Evolutionary conservation across 1,284 basidiomycete genomes (phyloP).

Genomic region (Exsudoporus floridanus): DNA sequence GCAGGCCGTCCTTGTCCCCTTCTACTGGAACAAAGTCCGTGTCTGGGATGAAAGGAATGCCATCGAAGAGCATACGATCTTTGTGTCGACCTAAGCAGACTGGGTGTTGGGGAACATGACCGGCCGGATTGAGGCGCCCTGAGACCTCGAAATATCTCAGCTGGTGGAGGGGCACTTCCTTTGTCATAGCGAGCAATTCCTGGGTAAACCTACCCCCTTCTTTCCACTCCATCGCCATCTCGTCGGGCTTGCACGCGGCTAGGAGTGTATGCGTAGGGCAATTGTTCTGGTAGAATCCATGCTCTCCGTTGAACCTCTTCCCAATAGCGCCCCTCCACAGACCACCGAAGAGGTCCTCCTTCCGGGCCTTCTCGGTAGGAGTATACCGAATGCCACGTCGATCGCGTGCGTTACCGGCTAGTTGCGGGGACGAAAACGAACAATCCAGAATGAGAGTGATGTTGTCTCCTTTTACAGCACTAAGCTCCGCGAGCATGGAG

Average conservation of each 20-base stretch:
- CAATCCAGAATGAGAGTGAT: slow-evolving; percentile 65
- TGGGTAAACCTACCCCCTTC: slow-evolving; percentile 60
- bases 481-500: slow-evolving; percentile 56
- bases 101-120: slow-evolving; percentile 43
- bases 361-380: slow-evolving; percentile 47
- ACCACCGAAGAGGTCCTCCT: slow-evolving; percentile 51
- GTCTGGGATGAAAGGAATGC: slow-evolving; percentile 53
- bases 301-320: slow-evolving; percentile 36
- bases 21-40: slow-evolving; percentile 46
- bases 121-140: slow-evolving; percentile 40
- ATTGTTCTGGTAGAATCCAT: slow-evolving; percentile 49
- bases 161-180: slow-evolving; percentile 48
- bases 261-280: slow-evolving; percentile 51
- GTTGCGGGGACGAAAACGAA: slow-evolving; percentile 52
- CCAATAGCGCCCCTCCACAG: slow-evolving; percentile 52
- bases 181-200: slow-evolving; percentile 48
- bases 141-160: slow-evolving; percentile 51
- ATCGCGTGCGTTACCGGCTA: slow-evolving; percentile 39
- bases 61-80: slow-evolving; percentile 53
- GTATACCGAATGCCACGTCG: slow-evolving; percentile 55
- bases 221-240: slow-evolving; percentile 56
- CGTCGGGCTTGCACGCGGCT: slow-evolving; percentile 52
- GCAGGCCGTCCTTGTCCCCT: slow-evolving; percentile 40
- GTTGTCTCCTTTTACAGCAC: slow-evolving; percentile 59
- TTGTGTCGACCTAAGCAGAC: slow-evolving; percentile 50